Evolutionary conservation across 495 filamentous ascomycete genomes (phyloP).

Genomic region (Oleoguttula mirabilis): DNA sequence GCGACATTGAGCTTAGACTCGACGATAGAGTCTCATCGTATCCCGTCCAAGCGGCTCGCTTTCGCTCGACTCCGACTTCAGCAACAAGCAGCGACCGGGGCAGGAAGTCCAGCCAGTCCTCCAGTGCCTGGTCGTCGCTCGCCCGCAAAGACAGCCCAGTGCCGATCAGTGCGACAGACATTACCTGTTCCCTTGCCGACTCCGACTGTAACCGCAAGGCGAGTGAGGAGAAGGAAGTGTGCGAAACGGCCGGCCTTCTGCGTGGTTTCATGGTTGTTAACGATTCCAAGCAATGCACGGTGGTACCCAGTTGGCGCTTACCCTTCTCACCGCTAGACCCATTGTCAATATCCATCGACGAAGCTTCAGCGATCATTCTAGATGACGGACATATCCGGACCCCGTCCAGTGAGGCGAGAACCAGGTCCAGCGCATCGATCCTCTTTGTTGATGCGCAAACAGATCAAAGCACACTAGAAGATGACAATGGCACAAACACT

Average conservation of each 20-base stretch:
- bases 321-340: too few species aligned
- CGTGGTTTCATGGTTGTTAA: neutral
- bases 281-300: too few species aligned
- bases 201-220: neutral
- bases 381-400: neutral
- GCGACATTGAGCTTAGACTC: neutral
- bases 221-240: neutral
- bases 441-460: too few species aligned
- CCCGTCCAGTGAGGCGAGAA: neutral
- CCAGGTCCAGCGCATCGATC: too few species aligned
- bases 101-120: slow-evolving; percentile 1
- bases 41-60: neutral
- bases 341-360: neutral
- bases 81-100: neutral
- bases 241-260: neutral
- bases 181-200: neutral
- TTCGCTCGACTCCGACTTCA: neutral
- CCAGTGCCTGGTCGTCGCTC: neutral
- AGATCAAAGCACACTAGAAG: too few species aligned
- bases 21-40: neutral
- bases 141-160: neutral
- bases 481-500: too few species aligned
- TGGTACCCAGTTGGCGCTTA: too few species aligned
- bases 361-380: neutral
- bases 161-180: neutral